Percentiles rank a stretch among this genome's conserved stretches.
Evolutionary conservation across 164 flowering plant species (phyloP).

Genomic region (Litsea cubeba): DNA sequence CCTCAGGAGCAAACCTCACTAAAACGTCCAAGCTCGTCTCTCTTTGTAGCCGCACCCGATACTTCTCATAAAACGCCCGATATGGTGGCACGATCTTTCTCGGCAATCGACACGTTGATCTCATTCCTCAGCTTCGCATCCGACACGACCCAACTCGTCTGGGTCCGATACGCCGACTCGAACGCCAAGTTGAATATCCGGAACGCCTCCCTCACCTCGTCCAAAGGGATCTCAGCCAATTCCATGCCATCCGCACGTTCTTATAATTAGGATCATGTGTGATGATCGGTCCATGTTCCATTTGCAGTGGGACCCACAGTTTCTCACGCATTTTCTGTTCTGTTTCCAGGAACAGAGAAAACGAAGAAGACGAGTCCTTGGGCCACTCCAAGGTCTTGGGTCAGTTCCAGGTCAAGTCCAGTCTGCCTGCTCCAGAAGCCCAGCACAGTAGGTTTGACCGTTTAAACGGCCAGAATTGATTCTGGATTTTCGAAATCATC

Average conservation of each 20-base stretch:
- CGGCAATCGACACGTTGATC: constrained; percentile 37
- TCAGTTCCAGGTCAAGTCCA: too few relatives aligned
- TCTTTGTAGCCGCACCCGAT: constrained; percentile 13
- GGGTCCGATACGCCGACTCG: constrained; percentile 41
- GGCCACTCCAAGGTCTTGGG: too few relatives aligned
- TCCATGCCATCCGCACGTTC: constrained; percentile 54
- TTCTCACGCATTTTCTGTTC: too few relatives aligned
- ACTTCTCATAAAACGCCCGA: constrained; percentile 36
- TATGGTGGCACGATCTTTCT: constrained; percentile 39
- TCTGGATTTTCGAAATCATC: too few relatives aligned
- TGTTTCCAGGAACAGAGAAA: too few relatives aligned
- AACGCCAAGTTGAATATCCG: constrained; percentile 39
- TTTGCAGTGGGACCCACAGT: too few relatives aligned
- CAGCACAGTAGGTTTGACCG: too few relatives aligned
- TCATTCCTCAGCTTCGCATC: constrained; percentile 49
- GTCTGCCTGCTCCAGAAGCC: too few relatives aligned
- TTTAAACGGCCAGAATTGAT: too few relatives aligned
- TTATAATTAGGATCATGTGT: too few relatives aligned
- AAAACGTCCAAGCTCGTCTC: constrained; percentile 17
- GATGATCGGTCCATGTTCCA: too few relatives aligned
- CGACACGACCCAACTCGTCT: constrained; percentile 35
- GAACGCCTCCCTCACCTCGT: constrained; percentile 32
- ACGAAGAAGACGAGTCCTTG: too few relatives aligned
- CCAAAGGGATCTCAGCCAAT: constrained; percentile 23
- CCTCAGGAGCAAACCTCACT: constrained; percentile 64